Evolutionary conservation across 441 rosid genomes (phyloP).

Genomic region (Bruguiera hainesii): DNA sequence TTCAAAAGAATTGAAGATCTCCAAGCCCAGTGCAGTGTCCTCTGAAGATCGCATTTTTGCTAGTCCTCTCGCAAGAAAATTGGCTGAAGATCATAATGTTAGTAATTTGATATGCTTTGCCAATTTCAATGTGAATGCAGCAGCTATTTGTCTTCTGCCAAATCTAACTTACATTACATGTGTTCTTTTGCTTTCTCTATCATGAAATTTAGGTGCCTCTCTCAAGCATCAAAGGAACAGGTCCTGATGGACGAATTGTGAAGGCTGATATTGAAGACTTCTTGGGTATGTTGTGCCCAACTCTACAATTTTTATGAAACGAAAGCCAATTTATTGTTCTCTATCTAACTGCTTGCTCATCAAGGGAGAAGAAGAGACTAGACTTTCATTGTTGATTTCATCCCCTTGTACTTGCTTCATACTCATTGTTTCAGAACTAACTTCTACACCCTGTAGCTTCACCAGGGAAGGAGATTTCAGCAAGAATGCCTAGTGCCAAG

Average conservation of each 20-base stretch:
- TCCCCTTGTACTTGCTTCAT: too few species aligned
- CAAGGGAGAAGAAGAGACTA: too few species aligned
- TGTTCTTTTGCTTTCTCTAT: constrained; percentile 11
- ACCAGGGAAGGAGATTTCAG: constrained; percentile 57
- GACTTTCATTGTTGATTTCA: too few species aligned
- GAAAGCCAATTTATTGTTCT: constrained; percentile 9
- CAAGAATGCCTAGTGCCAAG: constrained; percentile 40
- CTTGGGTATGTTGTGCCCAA: constrained; percentile 50
- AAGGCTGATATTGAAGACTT: constrained; percentile 93
- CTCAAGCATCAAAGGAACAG: constrained; percentile 87
- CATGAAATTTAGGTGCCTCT: constrained; percentile 57
- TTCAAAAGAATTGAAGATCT: constrained; percentile 54
- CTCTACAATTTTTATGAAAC: constrained; percentile 4
- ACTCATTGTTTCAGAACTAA: background rate
- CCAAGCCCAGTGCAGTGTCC: constrained; percentile 47
- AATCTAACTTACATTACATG: constrained; percentile 12
- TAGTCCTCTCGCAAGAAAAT: constrained; percentile 82
- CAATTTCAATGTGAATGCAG: constrained; percentile 6
- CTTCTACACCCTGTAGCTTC: constrained; percentile 55
- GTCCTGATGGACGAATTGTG: constrained; percentile 79
- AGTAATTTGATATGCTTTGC: constrained; percentile 20
- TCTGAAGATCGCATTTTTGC: constrained; percentile 72
- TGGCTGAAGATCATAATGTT: constrained; percentile 88
- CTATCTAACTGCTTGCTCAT: background rate
- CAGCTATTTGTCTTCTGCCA: background rate